Evolutionary conservation across 108 stramenopile genomes (phyloP), one percentile per base, ranked within the genome.

Genomic region (Nannochloropsis salina): DNA sequence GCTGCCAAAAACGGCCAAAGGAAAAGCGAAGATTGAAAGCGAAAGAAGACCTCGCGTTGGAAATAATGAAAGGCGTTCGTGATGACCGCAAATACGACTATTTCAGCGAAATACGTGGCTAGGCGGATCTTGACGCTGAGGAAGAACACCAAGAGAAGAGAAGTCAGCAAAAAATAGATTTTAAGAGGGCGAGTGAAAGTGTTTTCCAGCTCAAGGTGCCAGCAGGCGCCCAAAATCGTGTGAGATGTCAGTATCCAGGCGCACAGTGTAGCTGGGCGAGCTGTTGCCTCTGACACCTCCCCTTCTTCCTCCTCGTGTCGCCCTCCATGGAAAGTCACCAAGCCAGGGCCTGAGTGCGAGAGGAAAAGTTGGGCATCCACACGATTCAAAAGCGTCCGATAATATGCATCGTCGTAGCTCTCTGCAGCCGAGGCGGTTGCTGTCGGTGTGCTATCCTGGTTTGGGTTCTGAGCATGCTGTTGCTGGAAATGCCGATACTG

Each of bases 121-220:
- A 74, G 61, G 61, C 61, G 61, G 61, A 74, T 74, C 61, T 74
- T 74, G 61, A 74, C 61, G 61, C 61, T 74, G 20, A 74, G 15
- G 6, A 74, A 74, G 61, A 74, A 74, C 20, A 74, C 61, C 61
- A 74, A 74, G 20, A 74, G 61, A 6, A 74, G 61, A 4, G 61
- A 74, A 15, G 61, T n/a, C 20, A 74, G 61, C 3, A 74, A 74
- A 74, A 74, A 74, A 74, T 74, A 74, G 61, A 74, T 74, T n/a
- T 74, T 74, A n/a, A 74, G 61, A n/a, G 61, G 61, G 15, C 61
- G 61, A n/a, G 61, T 74, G n/a, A 74, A 74, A n/a, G 61, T 74
- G 61, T 74, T 74, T 74, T 74, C 61, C 6, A 74, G 20, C 3
- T 74, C 61, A 15, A 74, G n/a, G n/a, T 74, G 61, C 61, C 61